Percentiles rank a stretch among this genome's conserved stretches.
Conservation (phyloP, 331 rosid genomes). For the Cydonia oblonga region DNA sequence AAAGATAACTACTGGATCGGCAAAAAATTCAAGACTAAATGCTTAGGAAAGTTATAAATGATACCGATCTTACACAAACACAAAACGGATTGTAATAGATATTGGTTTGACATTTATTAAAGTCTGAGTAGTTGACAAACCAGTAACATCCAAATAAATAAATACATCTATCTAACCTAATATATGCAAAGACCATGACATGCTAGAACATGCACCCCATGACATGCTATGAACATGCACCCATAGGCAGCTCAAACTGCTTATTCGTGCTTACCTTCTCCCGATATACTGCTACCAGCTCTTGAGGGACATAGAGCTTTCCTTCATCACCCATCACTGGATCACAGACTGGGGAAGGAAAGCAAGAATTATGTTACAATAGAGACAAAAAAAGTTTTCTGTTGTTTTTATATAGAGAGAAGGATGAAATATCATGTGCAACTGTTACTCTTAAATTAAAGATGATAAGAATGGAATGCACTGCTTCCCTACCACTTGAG, state of each 20-base stretch:
- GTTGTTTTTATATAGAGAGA: not conserved
- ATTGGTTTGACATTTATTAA: not conserved
- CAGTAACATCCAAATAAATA: constrained; percentile 7
- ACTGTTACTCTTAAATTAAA: not conserved
- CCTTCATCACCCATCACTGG: constrained; percentile 99
- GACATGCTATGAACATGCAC: not conserved
- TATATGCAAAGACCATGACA: not conserved
- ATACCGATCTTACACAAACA: not conserved
- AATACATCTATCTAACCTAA: not conserved
- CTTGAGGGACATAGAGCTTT: constrained; percentile 79
- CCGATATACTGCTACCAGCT: constrained; percentile 75
- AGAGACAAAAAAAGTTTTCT: not conserved
- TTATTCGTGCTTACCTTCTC: constrained; percentile 64
- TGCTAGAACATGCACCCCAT: not conserved
- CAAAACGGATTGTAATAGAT: constrained; percentile 3
- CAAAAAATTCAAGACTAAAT: not conserved
- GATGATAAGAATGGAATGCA: not conserved
- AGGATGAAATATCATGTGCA: constrained; percentile 1
- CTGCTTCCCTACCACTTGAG: not conserved
- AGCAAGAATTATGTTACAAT: constrained; percentile 17
- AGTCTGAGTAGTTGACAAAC: constrained; percentile 2
- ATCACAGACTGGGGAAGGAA: constrained; percentile 71
- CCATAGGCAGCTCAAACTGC: not conserved
- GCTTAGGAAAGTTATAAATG: not conserved
- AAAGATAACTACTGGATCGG: constrained; percentile 1